Evolutionary conservation across 148 eudicot species (phyloP).

Genomic region (Hydrangea macrophylla): DNA sequence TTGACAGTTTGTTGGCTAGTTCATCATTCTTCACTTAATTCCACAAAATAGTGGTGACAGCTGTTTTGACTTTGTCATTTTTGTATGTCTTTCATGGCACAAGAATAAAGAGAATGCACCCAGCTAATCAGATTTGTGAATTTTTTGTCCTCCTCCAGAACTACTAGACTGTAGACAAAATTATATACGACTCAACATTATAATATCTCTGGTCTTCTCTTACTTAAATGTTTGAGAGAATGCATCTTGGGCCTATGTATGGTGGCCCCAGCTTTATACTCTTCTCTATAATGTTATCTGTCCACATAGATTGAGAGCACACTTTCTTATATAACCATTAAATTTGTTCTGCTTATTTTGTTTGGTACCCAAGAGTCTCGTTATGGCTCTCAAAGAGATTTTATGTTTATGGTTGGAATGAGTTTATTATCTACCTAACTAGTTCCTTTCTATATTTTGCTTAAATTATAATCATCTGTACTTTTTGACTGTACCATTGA

Average conservation of each 20-base stretch:
- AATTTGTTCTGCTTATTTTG: background rate
- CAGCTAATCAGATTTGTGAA: background rate
- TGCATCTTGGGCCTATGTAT: too few relatives aligned
- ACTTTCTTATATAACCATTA: background rate
- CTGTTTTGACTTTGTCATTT: constrained; percentile 1
- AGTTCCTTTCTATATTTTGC: background rate
- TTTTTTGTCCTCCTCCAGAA: background rate
- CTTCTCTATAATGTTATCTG: background rate
- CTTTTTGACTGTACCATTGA: background rate
- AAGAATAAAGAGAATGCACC: background rate
- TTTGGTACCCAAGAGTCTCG: background rate
- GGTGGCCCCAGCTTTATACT: too few relatives aligned
- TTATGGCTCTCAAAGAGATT: background rate
- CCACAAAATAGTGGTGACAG: background rate
- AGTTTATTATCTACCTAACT: background rate
- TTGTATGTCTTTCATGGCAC: background rate
- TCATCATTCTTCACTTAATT: background rate
- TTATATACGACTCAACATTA: background rate
- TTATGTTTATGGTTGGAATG: background rate
- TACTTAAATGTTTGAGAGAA: too few relatives aligned
- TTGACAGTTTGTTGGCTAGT: background rate
- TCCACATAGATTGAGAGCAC: background rate
- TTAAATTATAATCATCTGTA: background rate
- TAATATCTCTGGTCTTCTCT: background rate
- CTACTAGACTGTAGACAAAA: background rate